A percentile compares a stretch with the other conserved stretches of the same genome.
These are phyloP conservation scores for Fennellomyces sp. DNA, from an alignment of 371 early-diverging fungal genomes.

Conservation along the genomic window DNA sequence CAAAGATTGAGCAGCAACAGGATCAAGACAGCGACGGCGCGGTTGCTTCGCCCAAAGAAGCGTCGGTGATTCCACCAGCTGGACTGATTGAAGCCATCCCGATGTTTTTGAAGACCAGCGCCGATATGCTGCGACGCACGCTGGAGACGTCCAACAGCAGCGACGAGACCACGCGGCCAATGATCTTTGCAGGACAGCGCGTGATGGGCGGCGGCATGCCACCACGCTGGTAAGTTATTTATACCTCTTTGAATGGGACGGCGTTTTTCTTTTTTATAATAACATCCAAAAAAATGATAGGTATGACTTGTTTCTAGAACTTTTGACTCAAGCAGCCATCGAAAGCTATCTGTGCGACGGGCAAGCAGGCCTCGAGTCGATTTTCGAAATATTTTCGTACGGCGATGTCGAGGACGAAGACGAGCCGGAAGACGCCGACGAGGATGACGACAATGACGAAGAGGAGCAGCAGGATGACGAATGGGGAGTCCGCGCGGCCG, in stretches of 20 bases:
- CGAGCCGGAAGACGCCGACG: constrained; percentile 34
- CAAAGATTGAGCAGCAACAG: constrained; percentile 40
- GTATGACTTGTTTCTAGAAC: constrained; percentile 58
- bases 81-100: constrained; percentile 65
- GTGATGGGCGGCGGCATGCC: constrained; percentile 62
- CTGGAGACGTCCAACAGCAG: constrained; percentile 21
- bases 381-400: constrained; percentile 63
- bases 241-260: too few relatives aligned
- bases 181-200: constrained; percentile 49
- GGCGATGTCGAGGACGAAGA: constrained; percentile 61
- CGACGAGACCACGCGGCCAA: constrained; percentile 24
- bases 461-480: constrained; percentile 29
- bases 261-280: too few relatives aligned
- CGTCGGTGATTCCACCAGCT: not conserved
- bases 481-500: constrained; percentile 49
- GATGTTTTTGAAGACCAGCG: constrained; percentile 58
- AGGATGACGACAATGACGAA: constrained; percentile 25
- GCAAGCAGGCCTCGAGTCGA: constrained; percentile 51
- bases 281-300: too few relatives aligned
- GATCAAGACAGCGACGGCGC: not conserved
- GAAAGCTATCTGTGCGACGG: constrained; percentile 65
- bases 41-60: not conserved
- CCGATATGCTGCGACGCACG: constrained; percentile 49
- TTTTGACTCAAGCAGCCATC: constrained; percentile 65
- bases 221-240: constrained; percentile 64